These are phyloP conservation scores for Gastroboletus turbinatus DNA, from an alignment of 1,284 basidiomycete species.

Conservation along the genomic window DNA sequence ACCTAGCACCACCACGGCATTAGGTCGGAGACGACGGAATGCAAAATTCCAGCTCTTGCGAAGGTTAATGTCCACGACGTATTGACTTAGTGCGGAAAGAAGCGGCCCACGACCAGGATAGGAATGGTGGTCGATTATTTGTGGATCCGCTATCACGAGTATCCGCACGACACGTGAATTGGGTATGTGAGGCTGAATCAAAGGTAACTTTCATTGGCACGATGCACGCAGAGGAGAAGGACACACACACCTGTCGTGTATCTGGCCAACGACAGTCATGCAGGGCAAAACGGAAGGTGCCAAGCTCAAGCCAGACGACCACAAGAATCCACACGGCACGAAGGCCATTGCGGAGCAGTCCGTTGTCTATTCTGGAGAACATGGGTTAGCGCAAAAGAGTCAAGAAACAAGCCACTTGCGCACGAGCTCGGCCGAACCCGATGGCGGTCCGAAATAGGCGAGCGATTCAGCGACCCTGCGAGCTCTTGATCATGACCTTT, in stretches of 20 bases:
- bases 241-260: conserved; percentile 16
- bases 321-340: conserved; percentile 27
- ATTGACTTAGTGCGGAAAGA: conserved; percentile 46
- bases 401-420: neutral
- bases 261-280: conserved; percentile 30
- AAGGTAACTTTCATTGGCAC: neutral
- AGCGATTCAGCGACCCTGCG: neutral
- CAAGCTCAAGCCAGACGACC: conserved; percentile 34
- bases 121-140: conserved; percentile 59
- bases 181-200: conserved; percentile 18
- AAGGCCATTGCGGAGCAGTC: conserved; percentile 16
- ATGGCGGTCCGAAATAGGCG: neutral
- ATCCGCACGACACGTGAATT: conserved; percentile 50
- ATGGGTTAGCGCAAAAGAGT: neutral
- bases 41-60: conserved; percentile 75
- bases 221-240: neutral
- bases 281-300: conserved; percentile 23
- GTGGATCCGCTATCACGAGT: conserved; percentile 76
- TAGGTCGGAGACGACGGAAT: conserved; percentile 53
- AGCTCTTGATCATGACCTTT: neutral
- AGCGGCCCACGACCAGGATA: conserved; percentile 42
- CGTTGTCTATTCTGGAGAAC: conserved; percentile 1
- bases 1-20: conserved; percentile 79
- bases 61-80: conserved; percentile 67
- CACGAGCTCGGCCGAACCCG: conserved; percentile 13